Percentiles rank a stretch among this genome's conserved stretches.
Evolutionary conservation across 2,329 filamentous ascomycete genomes (phyloP).

Genomic region (Phialophora chinensis): DNA sequence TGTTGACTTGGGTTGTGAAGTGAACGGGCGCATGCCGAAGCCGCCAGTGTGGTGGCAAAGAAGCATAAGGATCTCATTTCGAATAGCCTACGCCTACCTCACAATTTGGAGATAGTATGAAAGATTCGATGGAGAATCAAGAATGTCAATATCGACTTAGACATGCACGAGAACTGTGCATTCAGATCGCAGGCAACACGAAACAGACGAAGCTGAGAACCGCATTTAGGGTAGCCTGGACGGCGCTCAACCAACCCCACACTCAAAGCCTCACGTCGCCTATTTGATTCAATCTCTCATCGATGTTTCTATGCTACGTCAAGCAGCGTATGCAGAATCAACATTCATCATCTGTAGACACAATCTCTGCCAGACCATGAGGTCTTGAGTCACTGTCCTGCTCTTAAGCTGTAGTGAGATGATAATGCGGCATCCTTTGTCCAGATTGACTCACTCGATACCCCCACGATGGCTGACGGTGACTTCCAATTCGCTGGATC

Average conservation of each 20-base stretch:
- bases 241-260: background rate
- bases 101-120: background rate
- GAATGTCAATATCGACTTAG: background rate
- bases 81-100: background rate
- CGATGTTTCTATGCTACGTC: background rate
- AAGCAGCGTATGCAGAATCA: background rate
- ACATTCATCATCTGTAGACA: background rate
- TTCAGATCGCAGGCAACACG: conserved; percentile 1
- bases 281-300: background rate
- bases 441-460: conserved; percentile 1
- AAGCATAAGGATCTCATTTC: conserved; percentile 46
- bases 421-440: background rate
- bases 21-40: conserved; percentile 44
- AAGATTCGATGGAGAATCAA: background rate
- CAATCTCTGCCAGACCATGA: background rate
- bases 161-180: background rate
- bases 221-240: background rate
- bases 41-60: conserved; percentile 46
- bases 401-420: background rate
- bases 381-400: background rate
- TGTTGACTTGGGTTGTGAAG: conserved; percentile 39
- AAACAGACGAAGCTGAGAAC: background rate
- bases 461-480: conserved; percentile 4
- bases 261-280: background rate
- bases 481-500: conserved; percentile 6